Base-by-base conservation (phyloP, 2,329 filamentous ascomycete species). In the Xylaria sp. region DNA sequence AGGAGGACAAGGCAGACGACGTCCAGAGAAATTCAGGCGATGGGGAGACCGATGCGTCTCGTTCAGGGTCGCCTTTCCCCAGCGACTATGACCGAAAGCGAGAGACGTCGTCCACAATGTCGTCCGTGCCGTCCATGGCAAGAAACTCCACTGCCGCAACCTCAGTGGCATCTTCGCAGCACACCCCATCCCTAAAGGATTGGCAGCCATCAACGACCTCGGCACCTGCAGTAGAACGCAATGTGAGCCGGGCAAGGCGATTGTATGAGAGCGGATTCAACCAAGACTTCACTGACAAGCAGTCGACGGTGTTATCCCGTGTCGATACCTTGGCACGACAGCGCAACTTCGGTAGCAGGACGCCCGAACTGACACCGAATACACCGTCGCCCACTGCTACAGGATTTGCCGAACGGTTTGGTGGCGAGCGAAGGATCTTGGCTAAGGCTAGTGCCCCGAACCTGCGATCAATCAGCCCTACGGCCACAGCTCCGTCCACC, bases 111-210 rank as follows among this genome's bases (percentile, higher is more conserved):
- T 97, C 93, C 0, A 95, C 90, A 0, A 88, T 86, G 6, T 94
- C 91, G 0, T 87, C 84, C 0, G 76, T 74, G 3, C 88, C 85
- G 5, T 86, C 85, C 0, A 81, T 86, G 38, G 83, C 84, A 21
- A 86, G 90, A 22, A 87, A 85, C 50, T 97, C 93, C 0, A 96
- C 92, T 1, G 90, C 92, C 6, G 92, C 91, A 2, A 97, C 92
- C 0, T 97, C 93, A 0, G 78, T 95, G 46, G 85, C 87, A n/a
- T 96, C 92, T 0, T 65, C 65, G 13, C 90, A 93, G 56, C 76
- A 76, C 16, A 70, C 80, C 1, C 70, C 77, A 2, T 81, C 82
- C 1, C 50, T 77, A 22, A 84, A 80, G 57, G 83, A 85, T 37
- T 73, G 70, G 63, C 77, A 79, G 29, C 70, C 78, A 4, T 74